Evolutionary conservation across 164 flowering plant species (phyloP), one percentile per base, ranked within the genome.

Genomic region (Akebia trifoliata): DNA sequence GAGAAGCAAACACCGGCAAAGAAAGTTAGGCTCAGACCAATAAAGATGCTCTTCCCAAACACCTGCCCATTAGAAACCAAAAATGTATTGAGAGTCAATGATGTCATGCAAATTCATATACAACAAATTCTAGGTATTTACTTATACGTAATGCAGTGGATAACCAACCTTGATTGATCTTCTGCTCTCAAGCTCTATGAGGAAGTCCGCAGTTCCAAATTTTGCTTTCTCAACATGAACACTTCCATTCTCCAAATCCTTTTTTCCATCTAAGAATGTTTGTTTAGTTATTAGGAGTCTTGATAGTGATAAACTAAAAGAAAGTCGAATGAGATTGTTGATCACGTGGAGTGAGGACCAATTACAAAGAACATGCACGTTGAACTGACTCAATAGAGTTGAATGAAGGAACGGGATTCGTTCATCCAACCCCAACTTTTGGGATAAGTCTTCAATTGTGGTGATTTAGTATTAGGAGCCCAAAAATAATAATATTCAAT

Each of bases 1-100:
- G 96, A 83, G 75, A 85, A 82, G 70, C 88, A 81, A 46, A 69
- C 6, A 3, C 96, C 96, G 1, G 93, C 87, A 50, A 85, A 85
- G 76, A 87, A 73, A 7, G 78, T 72, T 62, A 85, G 69, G 39
- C 54, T 52, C 57, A 87, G 62, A 24, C 96, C 96, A 4, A 79
- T 63, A 12, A 74, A 47, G 18, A 73, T 75, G 73, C 75, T 78
- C 68, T 77, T 83, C 46, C 92, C 93, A 57, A 85, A 72, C 38
- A 81, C 95, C 89, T 87, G 72, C 50, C 53, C 55, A 28, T 54
- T 62, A 15, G 10, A 6, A 29, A 17, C 6, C 6, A 43, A 18
- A 37, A 11, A 37, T 12, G n/a, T n/a, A n/a, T n/a, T n/a, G n/a
- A n/a, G n/a, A n/a, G n/a, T n/a, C n/a, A n/a, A n/a, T n/a, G n/a